phyloP scores from a whole-genome alignment of 2,329 filamentous ascomycete species.

The Microdochium bolleyi region DNA sequence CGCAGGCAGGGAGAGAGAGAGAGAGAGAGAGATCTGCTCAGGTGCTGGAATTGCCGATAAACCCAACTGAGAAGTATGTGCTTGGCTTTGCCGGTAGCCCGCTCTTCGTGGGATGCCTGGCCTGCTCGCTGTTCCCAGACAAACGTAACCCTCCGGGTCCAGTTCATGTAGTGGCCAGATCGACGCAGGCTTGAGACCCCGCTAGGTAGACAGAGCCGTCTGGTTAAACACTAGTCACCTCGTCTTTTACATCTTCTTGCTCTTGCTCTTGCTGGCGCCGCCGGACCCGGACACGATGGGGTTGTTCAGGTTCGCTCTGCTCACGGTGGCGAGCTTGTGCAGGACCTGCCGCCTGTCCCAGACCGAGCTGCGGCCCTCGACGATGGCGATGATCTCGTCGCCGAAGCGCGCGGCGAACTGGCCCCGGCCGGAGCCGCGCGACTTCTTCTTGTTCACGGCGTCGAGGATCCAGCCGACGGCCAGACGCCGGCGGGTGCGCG shows the following conservation, averaged over 20 bases:
- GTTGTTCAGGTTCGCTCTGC: conserved; percentile 62
- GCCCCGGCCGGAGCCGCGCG: conserved; percentile 60
- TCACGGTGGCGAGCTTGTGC: conserved; percentile 74
- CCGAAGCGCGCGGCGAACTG: conserved; percentile 73
- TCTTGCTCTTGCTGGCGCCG: conserved; percentile 14
- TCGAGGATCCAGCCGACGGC: conserved; percentile 89
- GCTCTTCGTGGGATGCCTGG: too few relatives aligned
- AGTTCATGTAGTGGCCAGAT: too few relatives aligned
- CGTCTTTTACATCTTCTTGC: conserved; percentile 21
- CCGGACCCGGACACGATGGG: conserved; percentile 9
- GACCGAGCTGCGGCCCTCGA: conserved; percentile 74
- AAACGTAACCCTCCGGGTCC: too few relatives aligned
- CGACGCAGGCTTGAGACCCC: too few relatives aligned
- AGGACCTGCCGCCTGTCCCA: conserved; percentile 76
- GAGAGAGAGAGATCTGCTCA: too few relatives aligned
- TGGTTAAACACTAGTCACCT: too few relatives aligned
- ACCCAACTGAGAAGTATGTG: too few relatives aligned
- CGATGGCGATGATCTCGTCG: conserved; percentile 77
- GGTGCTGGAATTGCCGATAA: too few relatives aligned
- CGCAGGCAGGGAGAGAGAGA: too few relatives aligned
- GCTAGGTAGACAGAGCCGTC: too few relatives aligned
- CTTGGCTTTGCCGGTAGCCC: too few relatives aligned
- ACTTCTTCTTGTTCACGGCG: conserved; percentile 70
- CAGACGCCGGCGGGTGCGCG: conserved; percentile 67
- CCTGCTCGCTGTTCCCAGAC: too few relatives aligned